Evolutionary conservation across 2,329 filamentous ascomycete species (phyloP), one percentile per base, ranked within the genome.

Genomic region (Zasmidium citrigriseum): DNA sequence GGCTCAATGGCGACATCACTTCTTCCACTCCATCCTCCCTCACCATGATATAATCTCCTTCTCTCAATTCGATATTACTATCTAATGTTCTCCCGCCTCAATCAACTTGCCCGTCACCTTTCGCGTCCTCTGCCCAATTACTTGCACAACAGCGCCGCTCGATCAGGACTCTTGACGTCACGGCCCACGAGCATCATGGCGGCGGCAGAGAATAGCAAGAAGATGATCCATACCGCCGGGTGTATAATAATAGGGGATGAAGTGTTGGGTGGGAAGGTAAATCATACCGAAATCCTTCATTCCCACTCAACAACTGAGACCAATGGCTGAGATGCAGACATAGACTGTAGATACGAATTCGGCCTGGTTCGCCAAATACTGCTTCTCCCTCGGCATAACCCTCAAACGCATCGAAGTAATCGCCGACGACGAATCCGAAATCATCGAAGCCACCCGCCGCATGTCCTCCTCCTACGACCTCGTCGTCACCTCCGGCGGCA

Each of bases 191-290:
- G 5, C 34, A 16, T 70, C 62, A 80, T 82, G 70, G 77, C 80
- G 68, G 78, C 80, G 3, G 79, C 82, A 59, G 80, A 85, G 69
- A 81, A 83, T 63, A 82, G 82, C 69, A 79, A 83, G 68, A 82
- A 87, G 70, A 86, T 83, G 60, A 96, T 98, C 67, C 87, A 91
- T 72, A 97, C 93, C 48, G 95, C 93, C 11, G 93, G 89, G 57
- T 96, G 91, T 75, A 78, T 98, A 64, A 92, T 99, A 60, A 98
- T 99, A 68, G 93, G 93, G n/a, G 93, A 98, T 77, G 93, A 97
- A 75, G 92, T 98, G 4, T 82, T 98, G 3, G 93, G 92, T 21
- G 93, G 95, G 68, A 98, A 98, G 88, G 93, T 91, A 74, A 64
- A 79, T 70, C 16, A 45, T 4, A 22, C n/a, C n/a, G n/a, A 27